These are phyloP conservation scores for Aspergillus puulaauensis DNA, from an alignment of 2,329 filamentous ascomycete species.

Conservation along the genomic window DNA sequence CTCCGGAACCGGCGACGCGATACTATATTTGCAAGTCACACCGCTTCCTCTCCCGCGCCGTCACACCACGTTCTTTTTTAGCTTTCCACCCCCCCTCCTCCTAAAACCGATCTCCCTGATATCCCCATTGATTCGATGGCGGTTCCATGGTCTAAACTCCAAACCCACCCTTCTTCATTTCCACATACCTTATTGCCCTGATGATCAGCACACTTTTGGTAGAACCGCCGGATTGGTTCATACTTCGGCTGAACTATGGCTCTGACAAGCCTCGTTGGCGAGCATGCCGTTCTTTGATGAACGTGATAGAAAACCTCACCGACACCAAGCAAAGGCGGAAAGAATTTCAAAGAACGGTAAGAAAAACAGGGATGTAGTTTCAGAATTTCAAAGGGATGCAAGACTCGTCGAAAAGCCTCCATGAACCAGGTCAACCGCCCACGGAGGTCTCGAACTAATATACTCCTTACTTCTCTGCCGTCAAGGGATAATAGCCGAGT, in stretches of 20 bases:
- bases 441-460: conserved; percentile 5
- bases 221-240: conserved; percentile 8
- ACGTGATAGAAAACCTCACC: conserved; percentile 5
- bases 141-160: conserved; percentile 2
- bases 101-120: conserved; percentile 10
- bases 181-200: conserved; percentile 3
- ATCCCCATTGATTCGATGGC: neutral
- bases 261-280: conserved; percentile 5
- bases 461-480: conserved; percentile 7
- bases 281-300: neutral
- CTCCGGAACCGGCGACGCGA: conserved; percentile 12
- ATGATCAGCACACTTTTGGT: conserved; percentile 6
- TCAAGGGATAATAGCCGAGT: neutral
- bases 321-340: neutral
- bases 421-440: neutral
- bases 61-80: conserved; percentile 22
- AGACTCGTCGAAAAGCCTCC: neutral
- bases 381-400: neutral
- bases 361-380: neutral
- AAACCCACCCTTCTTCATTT: conserved; percentile 6
- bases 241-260: conserved; percentile 1
- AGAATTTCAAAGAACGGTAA: neutral
- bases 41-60: conserved; percentile 19
- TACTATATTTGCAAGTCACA: conserved; percentile 22
- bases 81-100: conserved; percentile 11